Conservation (phyloP, 345 rosid genomes). For the Populus ilicifolia region DNA sequence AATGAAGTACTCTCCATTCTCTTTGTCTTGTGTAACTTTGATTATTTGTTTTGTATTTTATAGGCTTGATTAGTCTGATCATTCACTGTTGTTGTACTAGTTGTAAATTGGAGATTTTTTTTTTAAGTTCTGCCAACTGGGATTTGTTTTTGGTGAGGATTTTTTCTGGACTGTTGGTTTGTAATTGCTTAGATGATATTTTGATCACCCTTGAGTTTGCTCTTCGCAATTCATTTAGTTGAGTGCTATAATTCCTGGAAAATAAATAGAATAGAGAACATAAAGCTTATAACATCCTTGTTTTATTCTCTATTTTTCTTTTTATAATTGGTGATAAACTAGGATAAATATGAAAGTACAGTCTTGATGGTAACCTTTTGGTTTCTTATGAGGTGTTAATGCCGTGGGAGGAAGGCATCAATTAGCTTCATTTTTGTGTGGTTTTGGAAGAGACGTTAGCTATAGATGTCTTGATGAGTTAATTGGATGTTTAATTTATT, state of each 20-base stretch:
- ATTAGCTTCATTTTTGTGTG: not conserved
- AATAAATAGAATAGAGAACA: too few relatives aligned
- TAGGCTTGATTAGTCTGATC: not conserved
- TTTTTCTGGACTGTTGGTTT: not conserved
- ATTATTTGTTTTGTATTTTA: not conserved
- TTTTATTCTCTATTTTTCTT: too few relatives aligned
- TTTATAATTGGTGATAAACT: too few relatives aligned
- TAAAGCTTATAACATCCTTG: too few relatives aligned
- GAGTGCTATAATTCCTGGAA: too few relatives aligned
- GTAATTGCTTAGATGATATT: not conserved
- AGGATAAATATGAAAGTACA: not conserved
- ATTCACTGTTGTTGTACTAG: not conserved
- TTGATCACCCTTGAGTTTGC: too few relatives aligned
- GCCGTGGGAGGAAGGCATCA: not conserved
- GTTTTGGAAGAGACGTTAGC: not conserved
- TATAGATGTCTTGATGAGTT: not conserved
- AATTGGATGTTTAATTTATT: slow-evolving; percentile 2
- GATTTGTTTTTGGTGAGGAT: too few relatives aligned
- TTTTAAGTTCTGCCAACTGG: too few relatives aligned
- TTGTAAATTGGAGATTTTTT: not conserved
- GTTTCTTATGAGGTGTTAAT: not conserved
- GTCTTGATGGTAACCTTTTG: not conserved
- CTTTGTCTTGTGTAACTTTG: not conserved
- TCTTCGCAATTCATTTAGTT: too few relatives aligned
- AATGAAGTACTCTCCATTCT: slow-evolving; percentile 41